Evolutionary conservation across 257 asterid species (phyloP), one percentile per base, ranked within the genome.

Genomic region (Nicotiana otophora): DNA sequence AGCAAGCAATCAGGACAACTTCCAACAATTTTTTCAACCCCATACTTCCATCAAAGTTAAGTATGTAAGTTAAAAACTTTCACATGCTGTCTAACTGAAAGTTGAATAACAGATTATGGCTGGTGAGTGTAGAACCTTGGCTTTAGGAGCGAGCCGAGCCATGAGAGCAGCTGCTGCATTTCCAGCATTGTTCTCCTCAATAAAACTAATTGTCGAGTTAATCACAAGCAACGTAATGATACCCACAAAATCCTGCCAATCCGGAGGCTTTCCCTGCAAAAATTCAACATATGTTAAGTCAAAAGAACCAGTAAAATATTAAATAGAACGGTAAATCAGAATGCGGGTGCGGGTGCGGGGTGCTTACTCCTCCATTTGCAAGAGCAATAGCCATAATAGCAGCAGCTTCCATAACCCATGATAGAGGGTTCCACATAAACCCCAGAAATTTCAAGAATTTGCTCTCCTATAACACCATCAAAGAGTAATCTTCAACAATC

Each of bases 321-420:
- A 3, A 57, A 76, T 42, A n/a, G 74, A 81, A 61, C 68, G 20
- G 7, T 68, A 77, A 75, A 57, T 57, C 33, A 62, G 48, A 84
- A 84, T 77, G 2, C 15, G 36, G 3, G 48, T 77, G 2, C 15
- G 36, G 3, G 48, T 51, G 3, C 3, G 48, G 4, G 72, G 72
- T 42, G 66, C 95, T 89, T 84, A 96, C 99, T 81, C 99, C 99
- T 89, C 99, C 99, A 89, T 96, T 96, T 65, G 99, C 99, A 85
- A 96, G 99, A 64, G 98, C 99, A 84, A 96, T 96, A 9, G 99
- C 98, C 99, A 96, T 96, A 82, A 96, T 90, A 17, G 99, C 99
- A 53, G 99, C 99, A 86, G 98, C 98, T 89, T 96, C 99, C 99
- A 96, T 96, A 78, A 96, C 99, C 99, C 99, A 96, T 77, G 99